Evolutionary conservation across 2,329 filamentous ascomycete species (phyloP).

Genomic region (Setomelanomma holmii): DNA sequence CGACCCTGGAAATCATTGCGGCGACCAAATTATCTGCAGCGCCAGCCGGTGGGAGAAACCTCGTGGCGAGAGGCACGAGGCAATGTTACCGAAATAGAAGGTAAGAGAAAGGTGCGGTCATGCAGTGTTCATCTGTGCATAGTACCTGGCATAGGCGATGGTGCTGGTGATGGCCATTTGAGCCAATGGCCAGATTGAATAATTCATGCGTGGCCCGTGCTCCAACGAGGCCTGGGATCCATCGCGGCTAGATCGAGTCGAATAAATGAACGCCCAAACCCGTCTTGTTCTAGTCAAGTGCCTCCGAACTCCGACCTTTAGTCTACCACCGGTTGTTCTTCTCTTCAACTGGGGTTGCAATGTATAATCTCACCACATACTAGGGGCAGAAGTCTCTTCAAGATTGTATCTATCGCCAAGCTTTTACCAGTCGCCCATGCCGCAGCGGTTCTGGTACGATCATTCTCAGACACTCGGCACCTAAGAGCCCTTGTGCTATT

Average conservation of each 20-base stretch:
- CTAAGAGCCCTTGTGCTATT: slow-evolving; percentile 2
- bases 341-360: no score
- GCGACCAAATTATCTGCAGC: background rate
- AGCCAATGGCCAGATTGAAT: slow-evolving; percentile 3
- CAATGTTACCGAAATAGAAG: background rate
- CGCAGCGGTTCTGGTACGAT: no score
- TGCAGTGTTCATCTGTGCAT: slow-evolving; percentile 7
- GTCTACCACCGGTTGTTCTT: no score
- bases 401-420: no score
- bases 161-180: slow-evolving; percentile 1
- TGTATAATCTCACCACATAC: no score
- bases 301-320: no score
- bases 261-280: slow-evolving; percentile 4
- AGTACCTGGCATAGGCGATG: background rate
- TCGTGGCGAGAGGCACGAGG: background rate
- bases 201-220: slow-evolving; percentile 13
- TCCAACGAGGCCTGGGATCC: background rate
- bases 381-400: no score
- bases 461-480: no score
- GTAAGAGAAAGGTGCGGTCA: background rate
- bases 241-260: background rate
- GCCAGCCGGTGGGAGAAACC: background rate
- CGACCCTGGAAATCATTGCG: slow-evolving; percentile 33
- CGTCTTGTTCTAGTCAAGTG: no score
- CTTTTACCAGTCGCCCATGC: no score